Base-by-base conservation (phyloP, 2,329 filamentous ascomycete genomes). In the Alternaria longipes region DNA sequence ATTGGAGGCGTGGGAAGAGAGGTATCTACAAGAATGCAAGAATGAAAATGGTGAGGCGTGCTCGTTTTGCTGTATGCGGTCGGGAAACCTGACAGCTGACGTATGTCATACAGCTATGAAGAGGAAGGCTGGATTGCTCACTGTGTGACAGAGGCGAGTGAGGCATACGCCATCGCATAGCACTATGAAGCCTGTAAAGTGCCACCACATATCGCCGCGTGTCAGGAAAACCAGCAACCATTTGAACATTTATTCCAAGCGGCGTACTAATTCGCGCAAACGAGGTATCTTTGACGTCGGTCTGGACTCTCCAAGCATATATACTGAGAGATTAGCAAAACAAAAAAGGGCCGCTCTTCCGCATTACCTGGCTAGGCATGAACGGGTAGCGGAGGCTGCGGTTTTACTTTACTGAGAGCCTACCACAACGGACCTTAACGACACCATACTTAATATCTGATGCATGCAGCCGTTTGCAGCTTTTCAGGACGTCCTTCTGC, bases 21-120 rank as follows among this genome's bases (percentile, higher is more conserved):
- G 0, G 9, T n/a, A 50, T 34, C 46, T 50, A 14, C 30, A 2
- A 1, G 8, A 12, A 3, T 2, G 5, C n/a, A 1, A 30, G 16
- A 1, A n/a, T 4, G 14, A 9, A 3, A 1, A 4, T 0, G 1
- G 14, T 14, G 14, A 9, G 14, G 30, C 1, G 30, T 36, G 18
- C 20, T 8, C 3, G 8, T 36, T 49, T n/a, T 36, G 14, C 30
- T 24, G 8, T 1, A 49, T 22, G 40, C 18, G 5, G 6, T 42
- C 5, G 40, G 12, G 8, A 3, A 9, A 5, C 2, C 11, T 42
- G 11, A 24, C 11, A 5, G 20, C 20, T 22, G 20, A 42, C 12
- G 40, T 24, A 24, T 24, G 40, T 24, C 3, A 12, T 20, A 41
- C 12, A 11, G 14, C 20, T 24, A 8, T 20, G 20, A 42, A 11